phyloP scores from a whole-genome alignment of 116 monocot species.

The Posidonia oceanica region DNA sequence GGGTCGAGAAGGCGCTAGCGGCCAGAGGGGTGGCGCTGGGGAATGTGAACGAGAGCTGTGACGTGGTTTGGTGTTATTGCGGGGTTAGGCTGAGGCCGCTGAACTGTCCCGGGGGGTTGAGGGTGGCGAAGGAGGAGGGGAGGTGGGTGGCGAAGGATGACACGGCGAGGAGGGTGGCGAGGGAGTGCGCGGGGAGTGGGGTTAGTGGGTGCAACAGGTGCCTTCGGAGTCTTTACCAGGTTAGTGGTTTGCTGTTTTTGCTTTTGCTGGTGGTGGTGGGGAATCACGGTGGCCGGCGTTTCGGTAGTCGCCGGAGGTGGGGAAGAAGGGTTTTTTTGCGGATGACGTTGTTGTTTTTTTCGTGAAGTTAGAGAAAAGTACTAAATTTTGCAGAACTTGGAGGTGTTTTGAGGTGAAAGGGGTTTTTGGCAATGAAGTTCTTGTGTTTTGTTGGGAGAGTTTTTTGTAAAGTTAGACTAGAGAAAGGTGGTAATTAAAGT shows the following conservation, averaged over 20 bases:
- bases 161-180: conserved; percentile 27
- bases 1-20: conserved; percentile 36
- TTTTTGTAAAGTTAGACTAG: too few species aligned
- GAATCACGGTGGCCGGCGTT: too few species aligned
- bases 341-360: too few species aligned
- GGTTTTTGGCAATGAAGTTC: too few species aligned
- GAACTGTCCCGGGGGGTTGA: conserved; percentile 27
- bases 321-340: too few species aligned
- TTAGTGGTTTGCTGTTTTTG: not conserved
- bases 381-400: too few species aligned
- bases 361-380: too few species aligned
- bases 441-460: too few species aligned
- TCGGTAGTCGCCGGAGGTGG: too few species aligned
- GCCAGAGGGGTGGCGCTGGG: conserved; percentile 31
- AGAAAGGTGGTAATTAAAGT: too few species aligned
- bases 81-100: conserved; percentile 51
- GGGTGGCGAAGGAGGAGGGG: conserved; percentile 11
- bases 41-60: conserved; percentile 67
- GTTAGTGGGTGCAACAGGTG: conserved; percentile 57
- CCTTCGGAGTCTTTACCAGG: conserved; percentile 51
- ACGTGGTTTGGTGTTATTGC: conserved; percentile 67
- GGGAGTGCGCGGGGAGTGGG: conserved; percentile 28
- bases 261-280: too few species aligned
- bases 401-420: too few species aligned
- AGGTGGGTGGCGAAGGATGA: conserved; percentile 22